Base-by-base conservation (phyloP, 345 rosid species). In the Euphorbia peplus region DNA sequence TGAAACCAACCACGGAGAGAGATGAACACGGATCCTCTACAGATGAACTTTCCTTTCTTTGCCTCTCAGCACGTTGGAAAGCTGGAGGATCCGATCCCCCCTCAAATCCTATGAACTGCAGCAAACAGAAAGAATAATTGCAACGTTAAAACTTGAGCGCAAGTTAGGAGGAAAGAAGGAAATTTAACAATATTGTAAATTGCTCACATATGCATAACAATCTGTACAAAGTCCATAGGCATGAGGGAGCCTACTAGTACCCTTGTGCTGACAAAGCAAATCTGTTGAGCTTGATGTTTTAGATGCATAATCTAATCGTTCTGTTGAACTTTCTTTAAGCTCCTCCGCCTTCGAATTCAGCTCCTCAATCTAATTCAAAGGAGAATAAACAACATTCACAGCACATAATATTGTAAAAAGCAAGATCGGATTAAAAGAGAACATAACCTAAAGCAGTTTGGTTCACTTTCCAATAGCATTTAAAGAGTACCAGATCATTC, bases 1-100 rank as follows among this genome's bases (percentile, higher is more conserved):
- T 16, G 4, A 7, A 35, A 24, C 9, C 57, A 28, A 54, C 19
- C 18, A 30, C 9, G 39, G 19, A 19, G 4, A 26, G 10, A 19
- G 63, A 12, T 44, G 14, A 5, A 44, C 12, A 12, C 4, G 50
- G 50, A 44, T 44, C 50, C 18, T 44, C 50, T 44, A 44, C 12
- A 70, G 86, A 78, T 72, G 73, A 73, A 57, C 78, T 79, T 39
- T 75, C 85, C 74, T 77, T 74, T 78, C 91, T 81, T 81, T 85
- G 90, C 84, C 73, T 79, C 83, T 84, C 93, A 61, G 96, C 96
- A 62, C 75, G 83, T 75, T 88, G 96, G 76, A 88, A 95, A 71
- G 97, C 93, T 54, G 97, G 97, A 80, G 96, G 95, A 83, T 91
- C 87, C 54, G 83, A 81, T 62, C 97, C 99, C 60, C 95, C 97